These are phyloP conservation scores for Trichosanthes truncata DNA, from an alignment of 306 rosid species.

Conservation along the genomic window DNA sequence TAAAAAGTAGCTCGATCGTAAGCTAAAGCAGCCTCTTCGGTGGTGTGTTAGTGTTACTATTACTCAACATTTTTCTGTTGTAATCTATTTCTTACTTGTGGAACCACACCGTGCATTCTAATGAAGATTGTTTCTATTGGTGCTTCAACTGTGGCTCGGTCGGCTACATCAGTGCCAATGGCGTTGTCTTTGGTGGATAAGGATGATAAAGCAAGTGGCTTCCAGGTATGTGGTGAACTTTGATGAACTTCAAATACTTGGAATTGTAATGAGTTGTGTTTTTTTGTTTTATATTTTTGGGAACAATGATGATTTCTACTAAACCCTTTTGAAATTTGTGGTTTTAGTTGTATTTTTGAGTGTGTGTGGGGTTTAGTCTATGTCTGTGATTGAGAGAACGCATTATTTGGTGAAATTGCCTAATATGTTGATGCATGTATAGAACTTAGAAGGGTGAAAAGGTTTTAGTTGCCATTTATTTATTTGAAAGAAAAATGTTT, in stretches of 20 bases:
- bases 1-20: no score
- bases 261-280: not conserved
- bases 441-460: not conserved
- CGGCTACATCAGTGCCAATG: slow-evolving; percentile 87
- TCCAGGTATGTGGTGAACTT: slow-evolving; percentile 48
- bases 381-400: not conserved
- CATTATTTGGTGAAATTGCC: not conserved
- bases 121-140: slow-evolving; percentile 78
- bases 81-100: no score
- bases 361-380: not conserved
- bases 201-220: slow-evolving; percentile 58
- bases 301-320: not conserved
- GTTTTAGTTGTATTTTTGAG: not conserved
- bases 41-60: no score
- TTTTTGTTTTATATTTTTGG: not conserved
- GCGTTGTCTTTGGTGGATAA: slow-evolving; percentile 83
- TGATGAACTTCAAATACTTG: not conserved
- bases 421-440: not conserved
- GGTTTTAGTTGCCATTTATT: not conserved
- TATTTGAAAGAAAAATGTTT: not conserved
- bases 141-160: slow-evolving; percentile 88
- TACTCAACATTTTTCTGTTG: no score
- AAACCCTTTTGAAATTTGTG: not conserved
- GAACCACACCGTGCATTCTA: no score
- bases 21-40: no score